Percentiles rank a stretch among this genome's conserved stretches.
These are phyloP conservation scores for Smallanthus sonchifolius DNA, from an alignment of 129 eudicot species.

Conservation along the genomic window DNA sequence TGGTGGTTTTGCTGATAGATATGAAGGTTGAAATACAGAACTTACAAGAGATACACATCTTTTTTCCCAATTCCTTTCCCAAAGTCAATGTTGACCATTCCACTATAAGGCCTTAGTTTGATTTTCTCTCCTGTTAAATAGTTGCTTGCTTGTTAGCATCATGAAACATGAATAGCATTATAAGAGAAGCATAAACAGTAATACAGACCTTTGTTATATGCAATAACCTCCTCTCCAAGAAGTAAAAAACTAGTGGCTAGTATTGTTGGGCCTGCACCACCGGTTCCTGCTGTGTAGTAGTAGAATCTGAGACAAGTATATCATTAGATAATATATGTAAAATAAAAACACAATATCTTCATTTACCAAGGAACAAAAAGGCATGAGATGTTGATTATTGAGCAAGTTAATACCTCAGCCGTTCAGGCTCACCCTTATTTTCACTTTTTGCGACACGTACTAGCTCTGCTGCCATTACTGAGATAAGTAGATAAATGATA, in stretches of 20 bases:
- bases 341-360: not conserved
- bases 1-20: slow-evolving; percentile 1
- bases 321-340: not conserved
- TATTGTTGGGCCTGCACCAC: slow-evolving; percentile 99
- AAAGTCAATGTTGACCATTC: slow-evolving; percentile 84
- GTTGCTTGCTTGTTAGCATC: slow-evolving; percentile 19
- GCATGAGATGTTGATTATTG: not conserved
- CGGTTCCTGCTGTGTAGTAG: slow-evolving; percentile 93
- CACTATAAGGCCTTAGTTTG: slow-evolving; percentile 83
- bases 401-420: slow-evolving; percentile 57
- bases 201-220: slow-evolving; percentile 70
- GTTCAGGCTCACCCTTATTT: slow-evolving; percentile 65
- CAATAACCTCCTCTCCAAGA: slow-evolving; percentile 91
- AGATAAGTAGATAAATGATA: not conserved
- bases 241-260: slow-evolving; percentile 93
- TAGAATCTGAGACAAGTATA: slow-evolving; percentile 57
- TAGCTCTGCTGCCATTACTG: slow-evolving; percentile 99
- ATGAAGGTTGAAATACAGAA: slow-evolving; percentile 12
- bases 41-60: slow-evolving; percentile 95
- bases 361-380: not conserved
- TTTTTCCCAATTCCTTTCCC: slow-evolving; percentile 82
- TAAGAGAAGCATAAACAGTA: not conserved
- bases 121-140: slow-evolving; percentile 59
- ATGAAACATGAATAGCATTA: slow-evolving; percentile 3
- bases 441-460: slow-evolving; percentile 82